Base-by-base conservation (phyloP, 1,284 basidiomycete species). In the Binderoboletus segoi region DNA sequence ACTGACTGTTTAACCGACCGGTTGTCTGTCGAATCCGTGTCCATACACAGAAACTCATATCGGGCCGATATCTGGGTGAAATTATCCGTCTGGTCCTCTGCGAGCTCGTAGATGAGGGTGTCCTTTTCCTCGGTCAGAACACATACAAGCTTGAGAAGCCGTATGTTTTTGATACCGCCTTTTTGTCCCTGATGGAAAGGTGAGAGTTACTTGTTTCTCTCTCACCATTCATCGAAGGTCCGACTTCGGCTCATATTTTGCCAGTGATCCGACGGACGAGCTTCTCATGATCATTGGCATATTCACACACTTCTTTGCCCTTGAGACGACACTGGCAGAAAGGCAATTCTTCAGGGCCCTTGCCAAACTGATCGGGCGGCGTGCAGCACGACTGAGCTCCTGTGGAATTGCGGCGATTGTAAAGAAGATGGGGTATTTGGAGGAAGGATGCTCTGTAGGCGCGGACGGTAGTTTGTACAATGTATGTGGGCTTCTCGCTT, bases 71-170 rank as follows among this genome's bases (percentile, higher is more conserved):
- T 77, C 86, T 99, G 28, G 96, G 96, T 63, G 96, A 99, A 77
- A 93, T 98, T 66, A 84, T 98, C 70, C 89, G 96, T 30, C 81
- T 99, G 28, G 89, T 98, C 64, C 83, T 99, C 60, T 93, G 90
- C 73, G 96, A 99, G 73, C 86, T 99, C 62, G 94, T 98, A 71
- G 96, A 99, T 72, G 89, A 96, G 63, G 96, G 96, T 72, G 91
- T 95, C 28, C 84, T 99, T 54, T 99, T 99, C 87, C 82, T 98
- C 38, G 96, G 96, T 42, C 96, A 98, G 77, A 94, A 95, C 75
- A 97, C 96, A 2, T 97, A 98, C 84, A 98, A 98, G 79, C 83
- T 98, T 51, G 95, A 98, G 75, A 93, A 86, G 65, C 83, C 94
- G 8, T 95, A 96, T 72, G 88, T 83, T 43, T 90, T 99, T 69